These are phyloP conservation scores for Gossypium raimondii DNA, from an alignment of 345 rosid species.

Conservation along the genomic window DNA sequence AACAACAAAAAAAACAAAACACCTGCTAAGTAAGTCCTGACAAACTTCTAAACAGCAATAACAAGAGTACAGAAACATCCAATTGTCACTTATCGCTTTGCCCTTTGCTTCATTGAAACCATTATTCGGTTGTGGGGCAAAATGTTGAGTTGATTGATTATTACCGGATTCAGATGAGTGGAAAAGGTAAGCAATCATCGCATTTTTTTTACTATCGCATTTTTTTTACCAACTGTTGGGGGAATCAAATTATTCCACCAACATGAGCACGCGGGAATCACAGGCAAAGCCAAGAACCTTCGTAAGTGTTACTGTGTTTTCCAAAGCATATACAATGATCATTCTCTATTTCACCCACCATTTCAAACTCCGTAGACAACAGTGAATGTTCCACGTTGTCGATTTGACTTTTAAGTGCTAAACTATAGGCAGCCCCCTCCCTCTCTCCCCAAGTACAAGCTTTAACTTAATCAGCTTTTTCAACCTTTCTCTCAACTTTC, in stretches of 20 bases:
- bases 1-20: no score
- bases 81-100: no score
- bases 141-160: no score
- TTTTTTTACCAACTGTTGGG: no score
- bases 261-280: neutral
- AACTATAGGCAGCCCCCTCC: neutral
- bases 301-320: neutral
- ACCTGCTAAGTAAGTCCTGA: no score
- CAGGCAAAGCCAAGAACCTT: neutral
- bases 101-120: no score
- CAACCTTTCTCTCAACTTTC: neutral
- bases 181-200: neutral
- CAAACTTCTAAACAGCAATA: no score
- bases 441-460: neutral
- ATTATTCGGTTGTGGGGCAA: no score
- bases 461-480: neutral
- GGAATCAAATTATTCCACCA: neutral
- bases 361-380: neutral
- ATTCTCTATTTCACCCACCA: neutral
- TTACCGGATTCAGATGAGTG: neutral
- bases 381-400: neutral
- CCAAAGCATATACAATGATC: neutral
- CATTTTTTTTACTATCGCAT: no score
- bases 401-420: neutral
- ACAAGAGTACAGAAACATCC: no score